phyloP scores from a whole-genome alignment of 1,284 basidiomycete species.

The Microbotryum saponariae region DNA sequence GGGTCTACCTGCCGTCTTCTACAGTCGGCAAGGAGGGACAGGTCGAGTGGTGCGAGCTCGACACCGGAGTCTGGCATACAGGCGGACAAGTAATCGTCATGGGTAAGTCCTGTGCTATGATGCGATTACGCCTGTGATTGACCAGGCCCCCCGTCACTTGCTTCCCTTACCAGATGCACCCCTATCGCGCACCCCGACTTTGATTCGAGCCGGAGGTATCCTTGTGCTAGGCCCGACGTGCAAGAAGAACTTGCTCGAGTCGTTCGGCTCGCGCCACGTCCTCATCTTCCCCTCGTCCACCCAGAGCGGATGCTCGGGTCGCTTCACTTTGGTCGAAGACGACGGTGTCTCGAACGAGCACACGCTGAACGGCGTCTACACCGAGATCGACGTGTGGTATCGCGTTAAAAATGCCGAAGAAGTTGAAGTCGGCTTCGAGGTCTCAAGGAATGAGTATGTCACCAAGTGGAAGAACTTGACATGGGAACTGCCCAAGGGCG shows the following conservation, averaged over 20 bases:
- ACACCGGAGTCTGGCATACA: constrained; percentile 13
- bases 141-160: neutral
- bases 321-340: constrained; percentile 27
- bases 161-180: constrained; percentile 5
- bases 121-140: too few species aligned
- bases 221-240: constrained; percentile 11
- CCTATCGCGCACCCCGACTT: constrained; percentile 7
- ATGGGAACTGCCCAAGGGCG: too few species aligned
- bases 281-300: constrained; percentile 7
- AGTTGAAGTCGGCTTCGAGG: neutral
- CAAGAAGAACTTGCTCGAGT: constrained; percentile 9
- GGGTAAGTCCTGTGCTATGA: too few species aligned
- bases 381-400: constrained; percentile 14
- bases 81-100: neutral
- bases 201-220: constrained; percentile 22
- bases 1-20: constrained; percentile 14
- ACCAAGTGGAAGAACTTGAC: too few species aligned
- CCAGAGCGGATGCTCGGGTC: neutral
- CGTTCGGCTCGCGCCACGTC: neutral
- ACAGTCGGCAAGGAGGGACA: constrained; percentile 8
- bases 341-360: constrained; percentile 27
- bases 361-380: constrained; percentile 17
- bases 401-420: neutral
- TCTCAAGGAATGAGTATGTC: neutral
- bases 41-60: constrained; percentile 21